Conservation (phyloP, 306 rosid genomes). For the Citrullus colocynthis region DNA sequence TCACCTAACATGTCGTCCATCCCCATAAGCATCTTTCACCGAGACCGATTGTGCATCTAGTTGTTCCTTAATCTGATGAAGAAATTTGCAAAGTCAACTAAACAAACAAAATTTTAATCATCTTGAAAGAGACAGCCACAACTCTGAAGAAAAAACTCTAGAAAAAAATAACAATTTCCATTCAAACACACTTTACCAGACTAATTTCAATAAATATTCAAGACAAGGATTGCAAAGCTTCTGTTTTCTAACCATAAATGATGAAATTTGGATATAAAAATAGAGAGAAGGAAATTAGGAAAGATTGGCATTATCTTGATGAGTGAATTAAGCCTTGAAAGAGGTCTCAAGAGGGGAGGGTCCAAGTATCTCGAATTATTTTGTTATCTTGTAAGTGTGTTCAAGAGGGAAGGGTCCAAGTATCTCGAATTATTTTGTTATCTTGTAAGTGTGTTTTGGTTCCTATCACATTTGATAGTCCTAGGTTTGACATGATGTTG, state of each 20-base stretch:
- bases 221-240: not conserved
- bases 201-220: not conserved
- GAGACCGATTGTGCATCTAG: conserved; percentile 64
- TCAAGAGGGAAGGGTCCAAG: too few relatives aligned
- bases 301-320: too few relatives aligned
- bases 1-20: conserved; percentile 85
- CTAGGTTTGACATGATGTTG: too few relatives aligned
- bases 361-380: too few relatives aligned
- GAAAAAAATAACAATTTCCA: not conserved
- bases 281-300: too few relatives aligned
- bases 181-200: not conserved
- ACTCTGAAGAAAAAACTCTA: not conserved
- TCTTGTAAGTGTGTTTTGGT: too few relatives aligned
- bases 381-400: too few relatives aligned
- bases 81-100: conserved; percentile 1
- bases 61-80: conserved; percentile 60
- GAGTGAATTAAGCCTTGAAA: too few relatives aligned
- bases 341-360: too few relatives aligned
- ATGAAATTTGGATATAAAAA: not conserved
- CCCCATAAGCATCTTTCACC: conserved; percentile 75
- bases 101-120: not conserved
- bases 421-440: too few relatives aligned
- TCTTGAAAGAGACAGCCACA: not conserved
- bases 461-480: too few relatives aligned
- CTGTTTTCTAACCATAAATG: not conserved